Evolutionary conservation across 352 stramenopile species (phyloP), one percentile per base, ranked within the genome.

Genomic region (Pythium dissimile): DNA sequence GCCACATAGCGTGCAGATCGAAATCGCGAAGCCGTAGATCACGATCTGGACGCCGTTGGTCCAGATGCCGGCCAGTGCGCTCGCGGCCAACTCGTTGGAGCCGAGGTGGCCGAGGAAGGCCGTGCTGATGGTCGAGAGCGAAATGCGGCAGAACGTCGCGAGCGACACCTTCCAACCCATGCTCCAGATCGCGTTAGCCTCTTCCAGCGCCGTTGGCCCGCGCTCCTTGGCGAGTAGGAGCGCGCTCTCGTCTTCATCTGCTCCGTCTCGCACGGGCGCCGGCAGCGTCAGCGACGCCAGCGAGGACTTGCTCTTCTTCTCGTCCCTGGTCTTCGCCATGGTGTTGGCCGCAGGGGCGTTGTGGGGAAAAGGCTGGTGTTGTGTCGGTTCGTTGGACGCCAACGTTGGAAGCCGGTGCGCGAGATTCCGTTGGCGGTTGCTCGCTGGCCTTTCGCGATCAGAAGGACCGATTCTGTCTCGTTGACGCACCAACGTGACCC

Each of bases 151-250:
- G 54, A 93, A 87, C 9, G 80, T 93, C n/a, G 83, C 71, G 41
- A 93, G 66, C 48, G 76, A 89, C 42, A 93, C 84, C 55, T 90
- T 84, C 81, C 79, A 93, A 47, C 77, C 84, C 84, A 93, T 91
- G 57, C 62, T 77, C 80, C 80, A 92, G 61, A 92, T 86, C 55
- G 78, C 71, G 35, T 65, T 70, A 30, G 77, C 74, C 52, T 92
- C 82, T 32, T 86, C 71, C n/a, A 56, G 45, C 43, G 70, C 72
- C 13, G 75, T 69, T 16, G 75, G 75, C 28, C 28, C 50, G 42
- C 54, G 37, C 20, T 64, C 54, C 42, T 60, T 63, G 18, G 54
- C 42, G 7, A 63, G 41, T 34, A 69, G 54, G 3, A 54, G 31
- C 54, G 43, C 49, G 10, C n/a, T 23, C 30, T 64, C 57, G 10